These are phyloP conservation scores for Keithomyces neogunnii DNA, from an alignment of 2,329 filamentous ascomycete species.

Conservation along the genomic window DNA sequence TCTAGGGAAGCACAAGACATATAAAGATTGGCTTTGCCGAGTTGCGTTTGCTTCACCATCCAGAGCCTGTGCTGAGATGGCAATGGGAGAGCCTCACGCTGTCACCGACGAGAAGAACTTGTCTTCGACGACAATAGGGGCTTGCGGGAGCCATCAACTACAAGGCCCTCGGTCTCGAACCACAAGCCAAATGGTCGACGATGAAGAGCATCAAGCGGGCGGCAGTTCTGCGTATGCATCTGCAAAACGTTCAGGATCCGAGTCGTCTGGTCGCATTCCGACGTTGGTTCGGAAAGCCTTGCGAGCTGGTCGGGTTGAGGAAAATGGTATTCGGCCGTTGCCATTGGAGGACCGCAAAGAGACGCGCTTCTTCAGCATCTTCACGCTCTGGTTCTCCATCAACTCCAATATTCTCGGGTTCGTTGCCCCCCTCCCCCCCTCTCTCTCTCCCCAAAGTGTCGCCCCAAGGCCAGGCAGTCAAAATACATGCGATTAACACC, in stretches of 20 bases:
- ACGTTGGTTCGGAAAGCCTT: slow-evolving; percentile 16
- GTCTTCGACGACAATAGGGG: neutral
- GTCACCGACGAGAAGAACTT: neutral
- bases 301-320: slow-evolving; percentile 31
- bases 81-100: neutral
- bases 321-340: slow-evolving; percentile 34
- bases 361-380: slow-evolving; percentile 33
- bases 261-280: neutral
- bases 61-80: neutral
- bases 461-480: neutral
- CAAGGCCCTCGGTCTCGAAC: neutral
- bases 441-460: neutral
- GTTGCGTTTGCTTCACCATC: too few species aligned
- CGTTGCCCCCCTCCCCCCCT: slow-evolving; percentile 8
- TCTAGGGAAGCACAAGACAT: neutral
- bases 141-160: neutral
- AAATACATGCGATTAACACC: neutral
- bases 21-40: neutral
- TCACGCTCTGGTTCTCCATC: slow-evolving; percentile 40
- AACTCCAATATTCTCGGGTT: slow-evolving; percentile 39
- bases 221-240: neutral
- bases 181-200: neutral
- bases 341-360: slow-evolving; percentile 31
- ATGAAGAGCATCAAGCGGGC: neutral
- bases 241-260: neutral